A percentile compares a stretch with the other conserved stretches of the same genome.
Evolutionary conservation across 352 stramenopile species (phyloP).

Genomic region (Pythium monospermum): DNA sequence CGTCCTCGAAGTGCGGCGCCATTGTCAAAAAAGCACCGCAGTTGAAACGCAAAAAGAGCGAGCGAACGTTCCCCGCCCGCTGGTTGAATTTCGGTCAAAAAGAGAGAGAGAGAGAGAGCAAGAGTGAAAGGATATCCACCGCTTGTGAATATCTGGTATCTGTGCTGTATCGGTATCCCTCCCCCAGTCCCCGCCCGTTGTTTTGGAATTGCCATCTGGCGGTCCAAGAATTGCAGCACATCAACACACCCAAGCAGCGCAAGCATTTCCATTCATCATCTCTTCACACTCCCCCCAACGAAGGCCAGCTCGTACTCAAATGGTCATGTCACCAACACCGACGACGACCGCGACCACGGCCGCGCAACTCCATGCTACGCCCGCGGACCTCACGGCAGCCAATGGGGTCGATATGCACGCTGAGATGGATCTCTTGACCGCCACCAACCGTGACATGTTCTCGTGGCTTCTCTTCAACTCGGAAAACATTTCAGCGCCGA

Average conservation of each 20-base stretch:
- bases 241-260: too few species aligned
- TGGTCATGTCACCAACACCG: conserved; percentile 16
- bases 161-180: not conserved
- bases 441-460: conserved; percentile 79
- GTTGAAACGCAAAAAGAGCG: too few species aligned
- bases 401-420: conserved; percentile 27
- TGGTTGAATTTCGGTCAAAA: conserved; percentile 13
- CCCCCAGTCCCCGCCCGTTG: conserved; percentile 1
- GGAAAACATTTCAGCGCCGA: conserved; percentile 66
- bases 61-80: too few species aligned
- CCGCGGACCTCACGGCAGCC: conserved; percentile 14
- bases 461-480: conserved; percentile 85
- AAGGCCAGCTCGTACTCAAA: not conserved
- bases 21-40: too few species aligned
- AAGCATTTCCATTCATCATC: too few species aligned
- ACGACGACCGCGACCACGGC: conserved; percentile 13
- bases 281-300: too few species aligned
- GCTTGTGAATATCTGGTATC: too few species aligned
- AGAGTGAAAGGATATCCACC: not conserved
- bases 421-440: conserved; percentile 65
- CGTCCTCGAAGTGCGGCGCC: too few species aligned
- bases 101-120: not conserved
- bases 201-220: not conserved
- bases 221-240: too few species aligned
- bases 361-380: conserved; percentile 12